phyloP scores from a whole-genome alignment of 75 land plant genomes.

The Pinus tabuliformis region DNA sequence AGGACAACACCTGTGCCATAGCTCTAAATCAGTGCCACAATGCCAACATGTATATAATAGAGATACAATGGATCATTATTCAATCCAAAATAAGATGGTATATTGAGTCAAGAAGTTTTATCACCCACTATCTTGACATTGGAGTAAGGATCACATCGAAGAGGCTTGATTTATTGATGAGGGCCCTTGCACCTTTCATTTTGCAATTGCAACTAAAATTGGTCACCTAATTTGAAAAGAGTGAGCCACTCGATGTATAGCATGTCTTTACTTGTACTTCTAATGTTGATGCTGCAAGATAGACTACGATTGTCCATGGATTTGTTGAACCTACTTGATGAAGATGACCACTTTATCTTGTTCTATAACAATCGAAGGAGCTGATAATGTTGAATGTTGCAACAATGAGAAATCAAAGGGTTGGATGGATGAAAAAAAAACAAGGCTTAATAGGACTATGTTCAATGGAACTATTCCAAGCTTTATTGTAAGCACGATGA shows the following conservation, averaged over 20 bases:
- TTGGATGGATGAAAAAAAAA: background rate
- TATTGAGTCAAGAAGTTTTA: background rate
- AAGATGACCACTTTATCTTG: background rate
- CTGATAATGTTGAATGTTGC: too few relatives aligned
- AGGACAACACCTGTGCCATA: too few relatives aligned
- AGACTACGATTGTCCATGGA: background rate
- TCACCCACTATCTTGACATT: background rate
- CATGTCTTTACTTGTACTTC: background rate
- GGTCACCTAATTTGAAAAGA: too few relatives aligned
- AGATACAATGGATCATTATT: background rate
- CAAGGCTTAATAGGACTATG: background rate
- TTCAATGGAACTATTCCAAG: background rate
- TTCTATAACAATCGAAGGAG: too few relatives aligned
- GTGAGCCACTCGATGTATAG: too few relatives aligned
- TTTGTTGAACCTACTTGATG: background rate
- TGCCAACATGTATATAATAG: too few relatives aligned
- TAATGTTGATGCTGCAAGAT: background rate
- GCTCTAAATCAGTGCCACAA: too few relatives aligned
- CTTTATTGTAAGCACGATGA: background rate
- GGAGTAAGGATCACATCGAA: background rate
- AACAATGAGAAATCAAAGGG: background rate
- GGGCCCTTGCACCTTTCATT: background rate
- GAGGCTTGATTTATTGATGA: background rate
- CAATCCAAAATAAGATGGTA: background rate
- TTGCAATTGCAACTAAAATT: too few relatives aligned